phyloP scores from a whole-genome alignment of 192 early-diverging fungal species.

The Funneliformis geosporum region DNA sequence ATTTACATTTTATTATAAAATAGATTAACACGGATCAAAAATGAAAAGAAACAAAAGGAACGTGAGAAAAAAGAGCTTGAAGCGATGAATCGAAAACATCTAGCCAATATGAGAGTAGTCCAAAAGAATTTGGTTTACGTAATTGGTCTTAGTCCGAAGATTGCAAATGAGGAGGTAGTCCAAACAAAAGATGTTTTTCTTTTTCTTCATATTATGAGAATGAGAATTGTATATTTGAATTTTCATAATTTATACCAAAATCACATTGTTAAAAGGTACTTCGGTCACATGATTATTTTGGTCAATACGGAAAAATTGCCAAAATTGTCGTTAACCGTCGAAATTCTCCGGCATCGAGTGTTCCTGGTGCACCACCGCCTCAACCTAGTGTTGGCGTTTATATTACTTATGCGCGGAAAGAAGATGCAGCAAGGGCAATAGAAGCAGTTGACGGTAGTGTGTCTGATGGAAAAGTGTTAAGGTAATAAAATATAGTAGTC shows the following conservation, averaged over 20 bases:
- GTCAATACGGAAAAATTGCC: slow-evolving; percentile 95
- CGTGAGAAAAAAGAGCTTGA: slow-evolving; percentile 90
- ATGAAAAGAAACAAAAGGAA: slow-evolving; percentile 72
- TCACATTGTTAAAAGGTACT: slow-evolving; percentile 74
- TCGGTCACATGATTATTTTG: slow-evolving; percentile 90
- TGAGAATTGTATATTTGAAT: slow-evolving; percentile 6
- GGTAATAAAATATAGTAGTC: slow-evolving; percentile 48
- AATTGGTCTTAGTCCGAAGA: slow-evolving; percentile 83
- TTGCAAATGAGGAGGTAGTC: slow-evolving; percentile 85
- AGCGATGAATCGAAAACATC: slow-evolving; percentile 69
- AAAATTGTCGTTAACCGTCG: slow-evolving; percentile 92
- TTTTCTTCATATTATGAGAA: slow-evolving; percentile 13
- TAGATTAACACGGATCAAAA: slow-evolving; percentile 56
- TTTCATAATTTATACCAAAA: neutral
- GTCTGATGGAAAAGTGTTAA: slow-evolving; percentile 81
- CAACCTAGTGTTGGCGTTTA: slow-evolving; percentile 80
- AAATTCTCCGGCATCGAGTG: slow-evolving; percentile 47
- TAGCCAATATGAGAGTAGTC: slow-evolving; percentile 91
- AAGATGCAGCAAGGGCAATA: slow-evolving; percentile 91
- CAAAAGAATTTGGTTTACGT: slow-evolving; percentile 99
- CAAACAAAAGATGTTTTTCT: neutral
- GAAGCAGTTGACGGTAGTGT: slow-evolving; percentile 92
- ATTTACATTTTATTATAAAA: neutral
- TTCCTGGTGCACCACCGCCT: slow-evolving; percentile 37
- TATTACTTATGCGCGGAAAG: slow-evolving; percentile 87